Base-by-base conservation (phyloP, 371 early-diverging fungal genomes). In the Mortierella sp. region DNA sequence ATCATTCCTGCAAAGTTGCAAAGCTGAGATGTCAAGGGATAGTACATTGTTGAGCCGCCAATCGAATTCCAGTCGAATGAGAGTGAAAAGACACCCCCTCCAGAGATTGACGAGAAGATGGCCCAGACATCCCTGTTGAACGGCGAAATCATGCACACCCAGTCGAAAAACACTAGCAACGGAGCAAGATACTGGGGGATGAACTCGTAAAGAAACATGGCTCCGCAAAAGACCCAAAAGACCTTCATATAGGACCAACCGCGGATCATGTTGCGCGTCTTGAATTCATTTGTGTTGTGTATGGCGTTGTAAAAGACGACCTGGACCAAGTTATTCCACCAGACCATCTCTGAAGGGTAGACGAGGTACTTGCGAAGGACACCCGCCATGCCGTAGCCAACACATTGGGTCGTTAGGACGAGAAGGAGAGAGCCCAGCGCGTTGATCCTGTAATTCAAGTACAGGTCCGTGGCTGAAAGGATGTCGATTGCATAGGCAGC, bases 31-130 rank as follows among this genome's bases (percentile, higher is more conserved):
- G 70, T 34, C 34, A 81, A 54, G 21, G 87, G 87, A 9, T 72
- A 31, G 28, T 70, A 82, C 68, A 86, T 68, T 42, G 83, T 77
- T n/a, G 76, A n/a, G 16, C 78, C 83, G 26, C 84, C 84, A 45
- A 95, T 89, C 26, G 94, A 94, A 52, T 90, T 92, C 97, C 95
- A 97, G 89, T 93, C 95, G 50, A 97, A 91, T 11, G 94, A 90
- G 13, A 95, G 78, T 21, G 94, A 88, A 11, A 94, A 85, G 73
- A 96, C 87, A 45, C 95, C 95, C n/a, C 93, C 87, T 14, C 94
- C 96, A 57, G 88, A 89, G 47, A 85, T 82, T 2, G 80, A 80
- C 3, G 78, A 74, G 72, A 82, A 82, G 11, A 80, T 42, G 3
- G 83, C 87, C 83, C 83, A 83, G 45, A 83, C 75, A 38, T 80